Base-by-base conservation (phyloP, 2,329 filamentous ascomycete genomes). In the Sporothrix brasiliensis region DNA sequence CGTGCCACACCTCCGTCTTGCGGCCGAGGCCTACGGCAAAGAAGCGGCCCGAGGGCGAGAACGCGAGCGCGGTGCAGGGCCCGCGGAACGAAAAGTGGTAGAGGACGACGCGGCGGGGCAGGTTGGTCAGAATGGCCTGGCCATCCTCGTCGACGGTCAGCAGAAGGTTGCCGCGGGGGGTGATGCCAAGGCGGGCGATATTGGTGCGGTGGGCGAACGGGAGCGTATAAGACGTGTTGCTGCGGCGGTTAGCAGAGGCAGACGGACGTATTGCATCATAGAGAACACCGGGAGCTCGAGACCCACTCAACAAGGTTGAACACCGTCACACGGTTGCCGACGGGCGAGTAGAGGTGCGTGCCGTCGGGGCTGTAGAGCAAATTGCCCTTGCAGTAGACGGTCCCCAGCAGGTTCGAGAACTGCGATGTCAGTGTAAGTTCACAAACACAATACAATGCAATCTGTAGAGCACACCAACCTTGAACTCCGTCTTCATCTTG, bases 401-500 rank as follows among this genome's bases (percentile, higher is more conserved):
- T 99, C 79, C 95, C 96, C 78, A 99, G 88, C 79, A 99, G 88
- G 82, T 98, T 99, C 80, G 94, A 97, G 83, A 99, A 99, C 94
- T 97, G 77, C 1, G 11, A 4, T 2, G 30, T 63, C 19, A 69
- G 65, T 11, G 39, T 1, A n/a, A 3, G 1, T 3, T 14, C 3
- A 21, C 2, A 34, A 4, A 19, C 5, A 4, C 58, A 34, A 47
- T 34, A 1, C 6, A 9, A 13, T 60, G 66, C 10, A 4, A 52
- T 24, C 3, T 69, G 11, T 16, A 21, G 2, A 1, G 16, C 14
- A n/a, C 4, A 66, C 27, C 56, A 53, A 96, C 94, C 89, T 95
- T 96, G 81, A 98, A 99, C 83, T 98, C 94, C 75, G 94, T 98
- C 91, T 98, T 99, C 95, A 99, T 99, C 80, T 89, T 79, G 80